Evolutionary conservation across 2,329 filamentous ascomycete genomes (phyloP).

Genomic region (Exutisphaerella laricina): DNA sequence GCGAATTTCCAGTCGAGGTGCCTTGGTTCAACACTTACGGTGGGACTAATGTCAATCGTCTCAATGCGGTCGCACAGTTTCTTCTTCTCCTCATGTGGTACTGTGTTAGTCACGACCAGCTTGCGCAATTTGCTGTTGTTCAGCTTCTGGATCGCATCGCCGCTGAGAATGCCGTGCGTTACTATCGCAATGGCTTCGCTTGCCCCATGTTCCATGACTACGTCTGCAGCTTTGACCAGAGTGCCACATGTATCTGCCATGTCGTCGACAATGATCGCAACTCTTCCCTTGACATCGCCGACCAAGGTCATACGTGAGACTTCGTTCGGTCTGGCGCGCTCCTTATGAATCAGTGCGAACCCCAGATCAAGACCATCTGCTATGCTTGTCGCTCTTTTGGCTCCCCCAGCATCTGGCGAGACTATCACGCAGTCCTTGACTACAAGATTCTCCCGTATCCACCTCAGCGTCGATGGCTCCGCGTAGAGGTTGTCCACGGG

Average conservation of each 20-base stretch:
- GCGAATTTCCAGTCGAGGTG: not conserved
- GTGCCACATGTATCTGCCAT: constrained; percentile 97
- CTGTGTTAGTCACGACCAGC: constrained; percentile 86
- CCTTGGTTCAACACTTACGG: constrained; percentile 46
- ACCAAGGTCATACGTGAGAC: constrained; percentile 95
- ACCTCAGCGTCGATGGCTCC: constrained; percentile 83
- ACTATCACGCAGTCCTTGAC: constrained; percentile 87
- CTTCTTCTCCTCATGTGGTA: constrained; percentile 74
- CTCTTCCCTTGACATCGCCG: constrained; percentile 83
- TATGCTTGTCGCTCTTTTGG: constrained; percentile 87
- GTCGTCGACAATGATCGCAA: constrained; percentile 93
- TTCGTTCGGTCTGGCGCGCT: constrained; percentile 83
- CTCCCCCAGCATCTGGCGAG: constrained; percentile 88
- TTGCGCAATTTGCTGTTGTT: constrained; percentile 71
- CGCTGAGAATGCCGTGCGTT: constrained; percentile 86
- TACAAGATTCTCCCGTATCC: constrained; percentile 81
- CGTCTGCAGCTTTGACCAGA: constrained; percentile 78
- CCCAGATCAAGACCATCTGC: constrained; percentile 84
- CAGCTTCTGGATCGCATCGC: constrained; percentile 78
- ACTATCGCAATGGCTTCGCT: constrained; percentile 89
- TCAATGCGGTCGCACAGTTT: constrained; percentile 72
- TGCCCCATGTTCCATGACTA: constrained; percentile 80
- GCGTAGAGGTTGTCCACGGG: constrained; percentile 81
- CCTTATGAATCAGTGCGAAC: constrained; percentile 96
- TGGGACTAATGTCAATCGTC: constrained; percentile 88